Conservation (phyloP, 768 basidiomycete species). For the Boletus pseudo-olivaceus region DNA sequence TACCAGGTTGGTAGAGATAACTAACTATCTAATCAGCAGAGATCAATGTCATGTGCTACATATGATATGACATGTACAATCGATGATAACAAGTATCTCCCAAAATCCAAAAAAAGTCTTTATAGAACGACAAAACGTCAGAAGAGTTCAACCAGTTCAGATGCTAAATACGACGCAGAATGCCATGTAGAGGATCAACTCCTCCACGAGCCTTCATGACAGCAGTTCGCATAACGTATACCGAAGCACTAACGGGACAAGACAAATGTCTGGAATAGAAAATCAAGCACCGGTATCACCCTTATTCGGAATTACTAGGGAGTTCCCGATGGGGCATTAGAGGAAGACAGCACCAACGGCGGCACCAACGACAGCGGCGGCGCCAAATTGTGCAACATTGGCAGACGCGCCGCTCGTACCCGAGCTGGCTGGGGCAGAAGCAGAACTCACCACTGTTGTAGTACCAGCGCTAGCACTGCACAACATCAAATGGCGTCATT, state of each 20-base stretch:
- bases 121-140: background rate
- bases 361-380: constrained; percentile 37
- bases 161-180: constrained; percentile 2
- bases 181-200: background rate
- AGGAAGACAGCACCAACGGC: constrained; percentile 38
- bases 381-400: constrained; percentile 41
- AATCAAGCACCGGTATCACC: constrained; percentile 19
- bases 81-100: constrained; percentile 8
- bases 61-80: too few relatives aligned
- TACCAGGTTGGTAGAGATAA: too few relatives aligned
- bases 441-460: background rate
- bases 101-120: constrained; percentile 16
- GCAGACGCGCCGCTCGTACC: constrained; percentile 37
- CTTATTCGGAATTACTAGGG: constrained; percentile 3
- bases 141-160: background rate
- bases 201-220: background rate
- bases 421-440: constrained; percentile 15
- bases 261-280: constrained; percentile 8
- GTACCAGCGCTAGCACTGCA: constrained; percentile 1
- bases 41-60: too few relatives aligned
- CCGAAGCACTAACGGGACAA: constrained; percentile 9
- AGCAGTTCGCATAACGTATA: constrained; percentile 13
- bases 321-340: constrained; percentile 18
- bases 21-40: too few relatives aligned
- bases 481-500: constrained; percentile 12